Evolutionary conservation across 495 filamentous ascomycete genomes (phyloP).

Genomic region (Astrocystis sublimbata): DNA sequence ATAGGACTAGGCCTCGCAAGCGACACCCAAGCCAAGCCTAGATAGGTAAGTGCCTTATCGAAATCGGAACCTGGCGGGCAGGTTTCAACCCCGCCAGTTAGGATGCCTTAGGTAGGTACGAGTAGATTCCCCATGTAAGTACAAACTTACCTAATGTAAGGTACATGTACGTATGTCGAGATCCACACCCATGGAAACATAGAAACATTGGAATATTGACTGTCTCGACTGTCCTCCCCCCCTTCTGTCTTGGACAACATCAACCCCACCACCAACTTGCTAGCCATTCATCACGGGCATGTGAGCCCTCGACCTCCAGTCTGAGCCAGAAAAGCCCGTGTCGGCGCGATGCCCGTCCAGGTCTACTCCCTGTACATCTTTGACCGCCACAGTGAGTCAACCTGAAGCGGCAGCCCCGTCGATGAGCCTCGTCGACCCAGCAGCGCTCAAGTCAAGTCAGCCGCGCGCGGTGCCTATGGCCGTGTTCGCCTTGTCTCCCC

Average conservation of each 20-base stretch:
- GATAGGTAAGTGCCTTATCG: neutral
- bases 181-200: too few species aligned
- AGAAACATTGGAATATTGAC: too few species aligned
- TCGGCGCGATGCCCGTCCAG: conserved; percentile 61
- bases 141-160: too few species aligned
- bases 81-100: neutral
- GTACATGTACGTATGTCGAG: too few species aligned
- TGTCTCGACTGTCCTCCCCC: too few species aligned
- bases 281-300: conserved; percentile 25
- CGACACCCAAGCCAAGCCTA: too few species aligned
- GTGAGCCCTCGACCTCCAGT: conserved; percentile 29
- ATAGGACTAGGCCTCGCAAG: conserved; percentile 3
- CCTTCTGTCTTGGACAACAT: neutral
- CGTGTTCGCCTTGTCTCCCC: neutral
- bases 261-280: neutral
- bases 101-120: too few species aligned
- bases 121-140: too few species aligned
- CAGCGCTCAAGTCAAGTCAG: too few species aligned
- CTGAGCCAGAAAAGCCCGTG: conserved; percentile 21
- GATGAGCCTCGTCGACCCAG: neutral
- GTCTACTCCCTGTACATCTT: conserved; percentile 99
- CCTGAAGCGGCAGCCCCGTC: neutral
- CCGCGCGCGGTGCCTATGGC: conserved; percentile 14
- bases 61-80: neutral
- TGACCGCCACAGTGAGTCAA: conserved; percentile 83